phyloP scores from a whole-genome alignment of 1,139 yeast genomes.

The Pichia cactophila region DNA sequence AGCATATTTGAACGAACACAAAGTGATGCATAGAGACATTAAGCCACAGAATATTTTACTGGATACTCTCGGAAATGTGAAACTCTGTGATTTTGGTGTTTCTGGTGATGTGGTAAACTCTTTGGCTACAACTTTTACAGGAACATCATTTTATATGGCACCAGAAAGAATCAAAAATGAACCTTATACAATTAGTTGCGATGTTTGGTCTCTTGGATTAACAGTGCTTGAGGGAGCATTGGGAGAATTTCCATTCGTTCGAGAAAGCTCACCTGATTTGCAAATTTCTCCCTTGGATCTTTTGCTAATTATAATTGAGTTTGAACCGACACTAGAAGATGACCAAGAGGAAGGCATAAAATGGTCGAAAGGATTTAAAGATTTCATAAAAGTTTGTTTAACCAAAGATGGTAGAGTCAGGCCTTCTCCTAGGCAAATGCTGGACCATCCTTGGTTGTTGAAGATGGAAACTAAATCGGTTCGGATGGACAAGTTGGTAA shows the following conservation, averaged over 20 bases:
- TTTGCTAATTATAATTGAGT: constrained; percentile 69
- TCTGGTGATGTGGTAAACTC: constrained; percentile 95
- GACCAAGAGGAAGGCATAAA: constrained; percentile 66
- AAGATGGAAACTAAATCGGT: constrained; percentile 67
- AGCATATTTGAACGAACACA: constrained; percentile 78
- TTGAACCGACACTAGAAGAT: constrained; percentile 72
- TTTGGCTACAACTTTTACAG: constrained; percentile 91
- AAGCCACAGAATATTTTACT: constrained; percentile 87
- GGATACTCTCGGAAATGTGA: constrained; percentile 70
- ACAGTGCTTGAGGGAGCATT: constrained; percentile 88
- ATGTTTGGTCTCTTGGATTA: constrained; percentile 92
- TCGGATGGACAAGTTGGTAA: constrained; percentile 80
- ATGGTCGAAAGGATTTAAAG: constrained; percentile 82
- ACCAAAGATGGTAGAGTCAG: constrained; percentile 73
- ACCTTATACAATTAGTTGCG: constrained; percentile 89
- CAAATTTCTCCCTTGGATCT: constrained; percentile 73
- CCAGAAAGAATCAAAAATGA: constrained; percentile 95
- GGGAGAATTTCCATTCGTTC: constrained; percentile 66
- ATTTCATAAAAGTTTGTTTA: constrained; percentile 72
- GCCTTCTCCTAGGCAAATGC: constrained; percentile 90
- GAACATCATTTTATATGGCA: constrained; percentile 97
- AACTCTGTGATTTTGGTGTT: constrained; percentile 96
- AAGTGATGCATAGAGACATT: constrained; percentile 86
- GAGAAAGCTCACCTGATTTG: constrained; percentile 30
- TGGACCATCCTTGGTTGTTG: constrained; percentile 83